A percentile compares a stretch with the other conserved stretches of the same genome.
phyloP scores from a whole-genome alignment of 257 asterid genomes.

The Petrea volubilis region DNA sequence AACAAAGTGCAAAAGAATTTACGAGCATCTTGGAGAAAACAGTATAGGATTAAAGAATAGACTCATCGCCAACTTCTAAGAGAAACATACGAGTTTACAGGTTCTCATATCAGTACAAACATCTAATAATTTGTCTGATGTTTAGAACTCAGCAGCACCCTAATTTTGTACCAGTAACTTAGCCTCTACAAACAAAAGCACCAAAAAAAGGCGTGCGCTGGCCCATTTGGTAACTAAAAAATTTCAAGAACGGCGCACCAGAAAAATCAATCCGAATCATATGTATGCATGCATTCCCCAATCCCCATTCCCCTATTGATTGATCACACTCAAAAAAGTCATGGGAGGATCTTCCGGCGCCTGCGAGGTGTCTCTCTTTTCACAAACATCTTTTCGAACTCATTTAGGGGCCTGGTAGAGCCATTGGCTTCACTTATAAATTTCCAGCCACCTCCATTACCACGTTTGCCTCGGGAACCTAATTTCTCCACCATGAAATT shows the following conservation, averaged over 20 bases:
- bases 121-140: slow-evolving; percentile 13
- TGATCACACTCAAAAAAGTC: slow-evolving; percentile 15
- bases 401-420: slow-evolving; percentile 84
- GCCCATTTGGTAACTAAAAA: neutral
- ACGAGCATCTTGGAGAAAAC: neutral
- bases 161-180: neutral
- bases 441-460: slow-evolving; percentile 90
- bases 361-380: slow-evolving; percentile 87
- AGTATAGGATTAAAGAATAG: neutral
- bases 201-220: neutral
- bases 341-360: slow-evolving; percentile 68
- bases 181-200: neutral
- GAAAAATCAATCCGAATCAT: no score
- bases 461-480: slow-evolving; percentile 76
- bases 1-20: neutral
- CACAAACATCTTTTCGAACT: slow-evolving; percentile 78
- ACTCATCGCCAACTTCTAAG: slow-evolving; percentile 5
- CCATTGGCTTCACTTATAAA: slow-evolving; percentile 83
- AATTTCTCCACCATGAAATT: slow-evolving; percentile 82
- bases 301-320: neutral
- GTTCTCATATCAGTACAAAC: slow-evolving; percentile 20
- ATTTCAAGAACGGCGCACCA: neutral
- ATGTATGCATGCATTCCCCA: neutral
- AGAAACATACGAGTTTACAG: slow-evolving; percentile 15
- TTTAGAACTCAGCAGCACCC: slow-evolving; percentile 14